Evolutionary conservation across 2,329 filamentous ascomycete genomes (phyloP).

Genomic region (Didymella pomorum): DNA sequence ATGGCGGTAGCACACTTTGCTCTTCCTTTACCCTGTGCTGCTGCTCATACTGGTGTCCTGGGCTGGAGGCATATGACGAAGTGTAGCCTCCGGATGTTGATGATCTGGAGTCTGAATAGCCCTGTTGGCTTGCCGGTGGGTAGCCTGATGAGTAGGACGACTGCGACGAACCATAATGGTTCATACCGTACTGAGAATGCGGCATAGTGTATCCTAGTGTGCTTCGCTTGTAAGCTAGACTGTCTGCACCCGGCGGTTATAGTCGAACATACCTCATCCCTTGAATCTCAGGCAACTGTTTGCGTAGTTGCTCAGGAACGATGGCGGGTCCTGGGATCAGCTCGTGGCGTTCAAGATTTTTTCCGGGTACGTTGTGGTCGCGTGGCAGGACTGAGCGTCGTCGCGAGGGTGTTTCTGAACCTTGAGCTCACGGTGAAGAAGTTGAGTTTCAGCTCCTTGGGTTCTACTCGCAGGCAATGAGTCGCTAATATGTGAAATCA

Average conservation of each 20-base stretch:
- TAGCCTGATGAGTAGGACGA: slow-evolving; percentile 46
- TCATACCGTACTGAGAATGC: slow-evolving; percentile 51
- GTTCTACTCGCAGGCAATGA: neutral
- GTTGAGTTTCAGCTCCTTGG: neutral
- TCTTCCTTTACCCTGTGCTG: slow-evolving; percentile 41
- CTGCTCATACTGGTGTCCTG: slow-evolving; percentile 34
- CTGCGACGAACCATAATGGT: slow-evolving; percentile 46
- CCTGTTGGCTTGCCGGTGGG: slow-evolving; percentile 38
- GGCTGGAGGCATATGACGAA: slow-evolving; percentile 40
- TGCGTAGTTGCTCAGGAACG: slow-evolving; percentile 29
- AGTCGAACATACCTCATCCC: slow-evolving; percentile 50
- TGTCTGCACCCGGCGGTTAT: neutral
- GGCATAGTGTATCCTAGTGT: slow-evolving; percentile 52
- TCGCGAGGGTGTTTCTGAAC: neutral
- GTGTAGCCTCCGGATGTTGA: slow-evolving; percentile 41
- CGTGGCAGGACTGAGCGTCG: neutral
- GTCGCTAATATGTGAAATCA: neutral
- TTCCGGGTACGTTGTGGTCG: slow-evolving; percentile 22
- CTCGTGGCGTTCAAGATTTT: slow-evolving; percentile 12
- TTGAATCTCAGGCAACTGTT: slow-evolving; percentile 39
- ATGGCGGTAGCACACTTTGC: slow-evolving; percentile 41
- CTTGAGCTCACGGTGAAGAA: neutral
- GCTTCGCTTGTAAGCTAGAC: slow-evolving; percentile 38
- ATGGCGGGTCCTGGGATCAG: neutral
- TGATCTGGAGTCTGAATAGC: slow-evolving; percentile 41